Evolutionary conservation across 805 yeast species (phyloP).

Genomic region (Starmerella sp.): DNA sequence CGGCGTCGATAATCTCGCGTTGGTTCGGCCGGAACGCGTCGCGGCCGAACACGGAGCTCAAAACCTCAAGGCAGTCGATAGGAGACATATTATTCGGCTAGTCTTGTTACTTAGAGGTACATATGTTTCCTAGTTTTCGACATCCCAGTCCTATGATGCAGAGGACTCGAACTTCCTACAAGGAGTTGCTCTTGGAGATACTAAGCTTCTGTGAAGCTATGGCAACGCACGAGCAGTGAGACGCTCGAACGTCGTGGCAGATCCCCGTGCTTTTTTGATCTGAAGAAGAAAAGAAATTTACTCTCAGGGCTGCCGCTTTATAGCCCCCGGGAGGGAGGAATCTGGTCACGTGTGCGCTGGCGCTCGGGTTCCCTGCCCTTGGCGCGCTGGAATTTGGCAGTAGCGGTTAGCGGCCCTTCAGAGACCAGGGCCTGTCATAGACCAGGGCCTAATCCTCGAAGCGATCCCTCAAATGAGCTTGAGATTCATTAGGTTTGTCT

Average conservation of each 20-base stretch:
- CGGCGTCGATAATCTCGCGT: slow-evolving; percentile 21
- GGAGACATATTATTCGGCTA: background rate
- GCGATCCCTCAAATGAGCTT: background rate
- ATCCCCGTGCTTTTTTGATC: slow-evolving; percentile 31
- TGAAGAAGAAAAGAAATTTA: slow-evolving; percentile 18
- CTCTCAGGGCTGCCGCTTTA: background rate
- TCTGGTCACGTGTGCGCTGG: background rate
- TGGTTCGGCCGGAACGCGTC: slow-evolving; percentile 23
- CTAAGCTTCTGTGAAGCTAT: slow-evolving; percentile 22
- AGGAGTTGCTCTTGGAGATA: slow-evolving; percentile 29
- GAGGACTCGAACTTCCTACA: slow-evolving; percentile 30
- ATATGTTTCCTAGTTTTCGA: slow-evolving; percentile 28
- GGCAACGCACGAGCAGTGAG: slow-evolving; percentile 30
- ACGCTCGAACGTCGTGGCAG: slow-evolving; percentile 31
- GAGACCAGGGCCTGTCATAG: too few relatives aligned
- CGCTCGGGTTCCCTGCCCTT: background rate
- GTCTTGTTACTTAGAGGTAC: background rate
- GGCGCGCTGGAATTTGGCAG: too few relatives aligned
- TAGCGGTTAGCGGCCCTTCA: too few relatives aligned
- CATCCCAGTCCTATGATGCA: slow-evolving; percentile 26
- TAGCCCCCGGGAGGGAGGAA: background rate
- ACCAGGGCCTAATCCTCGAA: too few relatives aligned
- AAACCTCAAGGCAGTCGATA: slow-evolving; percentile 1
- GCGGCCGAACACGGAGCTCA: slow-evolving; percentile 16
- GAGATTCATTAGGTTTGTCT: slow-evolving; percentile 7